Conservation (phyloP, 1,284 basidiomycete species). For the Cutaneotrichosporon mucoides region DNA sequence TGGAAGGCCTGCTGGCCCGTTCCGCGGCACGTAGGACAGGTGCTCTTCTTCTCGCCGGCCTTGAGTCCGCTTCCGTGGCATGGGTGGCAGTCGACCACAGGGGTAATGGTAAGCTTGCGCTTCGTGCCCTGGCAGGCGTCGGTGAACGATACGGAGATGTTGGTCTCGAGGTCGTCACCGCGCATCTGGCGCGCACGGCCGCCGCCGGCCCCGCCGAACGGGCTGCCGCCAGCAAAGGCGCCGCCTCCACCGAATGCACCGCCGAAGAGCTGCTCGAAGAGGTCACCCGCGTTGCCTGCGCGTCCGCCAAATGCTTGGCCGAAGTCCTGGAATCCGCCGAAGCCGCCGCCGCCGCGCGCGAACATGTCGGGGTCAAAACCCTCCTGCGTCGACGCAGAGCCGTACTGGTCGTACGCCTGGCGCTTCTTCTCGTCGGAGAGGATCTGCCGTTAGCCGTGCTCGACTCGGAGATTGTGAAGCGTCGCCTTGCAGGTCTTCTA, state of each 20-base stretch:
- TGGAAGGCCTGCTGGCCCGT: slow-evolving; percentile 86
- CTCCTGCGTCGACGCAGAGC: slow-evolving; percentile 85
- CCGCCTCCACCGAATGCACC: slow-evolving; percentile 52
- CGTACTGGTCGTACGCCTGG: slow-evolving; percentile 86
- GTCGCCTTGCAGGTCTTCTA: too few species aligned
- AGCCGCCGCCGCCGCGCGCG: slow-evolving; percentile 58
- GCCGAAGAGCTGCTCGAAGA: slow-evolving; percentile 87
- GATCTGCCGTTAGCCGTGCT: slow-evolving; percentile 50
- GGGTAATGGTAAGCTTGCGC: slow-evolving; percentile 70
- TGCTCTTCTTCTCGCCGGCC: slow-evolving; percentile 74
- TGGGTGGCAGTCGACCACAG: slow-evolving; percentile 76
- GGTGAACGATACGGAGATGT: slow-evolving; percentile 75
- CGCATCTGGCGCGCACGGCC: slow-evolving; percentile 54
- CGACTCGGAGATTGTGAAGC: too few species aligned
- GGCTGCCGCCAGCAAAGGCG: slow-evolving; percentile 29
- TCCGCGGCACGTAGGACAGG: slow-evolving; percentile 78
- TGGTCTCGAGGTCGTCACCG: slow-evolving; percentile 81
- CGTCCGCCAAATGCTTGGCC: slow-evolving; percentile 61
- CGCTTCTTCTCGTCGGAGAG: slow-evolving; percentile 93
- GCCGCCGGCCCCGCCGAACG: slow-evolving; percentile 41
- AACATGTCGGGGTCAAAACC: slow-evolving; percentile 89
- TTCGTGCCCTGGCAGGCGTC: slow-evolving; percentile 91
- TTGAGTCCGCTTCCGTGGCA: slow-evolving; percentile 88
- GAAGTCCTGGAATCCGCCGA: slow-evolving; percentile 66
- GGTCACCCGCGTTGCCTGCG: slow-evolving; percentile 57